phyloP scores from a whole-genome alignment of 2,329 filamentous ascomycete genomes.

The Ophiosphaerella korrae region DNA sequence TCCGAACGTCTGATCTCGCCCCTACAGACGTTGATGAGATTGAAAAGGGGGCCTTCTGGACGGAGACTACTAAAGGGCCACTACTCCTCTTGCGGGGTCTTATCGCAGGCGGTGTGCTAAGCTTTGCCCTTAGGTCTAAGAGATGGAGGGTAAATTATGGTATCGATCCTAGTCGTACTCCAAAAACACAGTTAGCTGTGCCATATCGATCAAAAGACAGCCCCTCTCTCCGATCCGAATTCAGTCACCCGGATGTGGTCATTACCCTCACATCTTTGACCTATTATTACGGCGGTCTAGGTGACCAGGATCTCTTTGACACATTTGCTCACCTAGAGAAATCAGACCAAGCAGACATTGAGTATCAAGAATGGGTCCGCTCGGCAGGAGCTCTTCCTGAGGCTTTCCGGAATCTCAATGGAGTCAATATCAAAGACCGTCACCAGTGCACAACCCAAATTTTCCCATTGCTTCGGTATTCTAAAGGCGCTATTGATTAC shows the following conservation, averaged over 20 bases:
- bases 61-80: slow-evolving; percentile 29
- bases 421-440: slow-evolving; percentile 51
- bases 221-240: slow-evolving; percentile 66
- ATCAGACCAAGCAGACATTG: slow-evolving; percentile 57
- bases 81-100: slow-evolving; percentile 52
- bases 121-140: slow-evolving; percentile 60
- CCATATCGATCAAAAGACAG: slow-evolving; percentile 69
- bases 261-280: slow-evolving; percentile 31
- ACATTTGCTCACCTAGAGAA: slow-evolving; percentile 54
- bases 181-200: slow-evolving; percentile 59
- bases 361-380: slow-evolving; percentile 58
- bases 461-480: slow-evolving; percentile 58
- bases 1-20: slow-evolving; percentile 45
- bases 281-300: slow-evolving; percentile 68
- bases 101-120: slow-evolving; percentile 51
- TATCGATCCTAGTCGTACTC: slow-evolving; percentile 52
- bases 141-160: slow-evolving; percentile 70
- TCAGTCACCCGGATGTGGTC: slow-evolving; percentile 58
- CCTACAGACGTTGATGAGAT: slow-evolving; percentile 28
- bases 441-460: slow-evolving; percentile 54
- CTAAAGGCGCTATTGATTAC: slow-evolving; percentile 65
- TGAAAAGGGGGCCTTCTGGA: slow-evolving; percentile 37
- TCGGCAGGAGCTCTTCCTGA: slow-evolving; percentile 24
- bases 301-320: slow-evolving; percentile 54
- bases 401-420: slow-evolving; percentile 46